A percentile compares a stretch with the other conserved stretches of the same genome.
Conservation (phyloP, 257 asterid genomes). For the Euphrasia confusa region DNA sequence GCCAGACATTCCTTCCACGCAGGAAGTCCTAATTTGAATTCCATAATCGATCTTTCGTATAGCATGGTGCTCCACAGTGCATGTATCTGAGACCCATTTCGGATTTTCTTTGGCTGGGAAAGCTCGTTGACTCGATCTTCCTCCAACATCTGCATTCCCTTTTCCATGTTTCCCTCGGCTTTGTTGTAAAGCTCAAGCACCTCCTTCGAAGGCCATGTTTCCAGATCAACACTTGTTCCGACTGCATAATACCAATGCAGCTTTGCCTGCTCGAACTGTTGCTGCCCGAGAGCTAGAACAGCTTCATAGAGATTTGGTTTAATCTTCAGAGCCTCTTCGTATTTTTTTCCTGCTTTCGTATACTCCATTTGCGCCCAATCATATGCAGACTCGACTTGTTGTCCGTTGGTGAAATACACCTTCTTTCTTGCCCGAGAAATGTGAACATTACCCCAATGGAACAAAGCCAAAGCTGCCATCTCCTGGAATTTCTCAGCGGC, state of each 20-base stretch:
- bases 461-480: slow-evolving; percentile 81
- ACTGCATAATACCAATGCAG: slow-evolving; percentile 72
- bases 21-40: slow-evolving; percentile 70
- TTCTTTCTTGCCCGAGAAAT: slow-evolving; percentile 71
- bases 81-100: slow-evolving; percentile 48
- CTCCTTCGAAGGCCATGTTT: slow-evolving; percentile 54
- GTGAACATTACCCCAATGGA: slow-evolving; percentile 83
- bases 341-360: slow-evolving; percentile 54
- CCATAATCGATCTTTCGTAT: slow-evolving; percentile 85
- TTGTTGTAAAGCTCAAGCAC: slow-evolving; percentile 66
- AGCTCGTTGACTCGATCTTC: slow-evolving; percentile 37
- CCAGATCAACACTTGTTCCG: slow-evolving; percentile 50
- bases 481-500: slow-evolving; percentile 80
- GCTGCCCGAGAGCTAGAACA: slow-evolving; percentile 66
- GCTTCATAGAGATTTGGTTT: slow-evolving; percentile 70
- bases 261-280: slow-evolving; percentile 79
- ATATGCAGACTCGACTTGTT: slow-evolving; percentile 42
- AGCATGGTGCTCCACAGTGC: slow-evolving; percentile 78
- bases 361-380: slow-evolving; percentile 73
- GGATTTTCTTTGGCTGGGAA: slow-evolving; percentile 31
- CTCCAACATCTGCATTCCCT: slow-evolving; percentile 81
- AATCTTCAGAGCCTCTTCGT: slow-evolving; percentile 62
- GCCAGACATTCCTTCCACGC: slow-evolving; percentile 77
- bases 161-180: slow-evolving; percentile 79
- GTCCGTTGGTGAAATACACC: slow-evolving; percentile 48